Percentiles rank a stretch among this genome's conserved stretches.
Conservation (phyloP, 202 grass and related monocot species). For the Elaeis oleifera region DNA sequence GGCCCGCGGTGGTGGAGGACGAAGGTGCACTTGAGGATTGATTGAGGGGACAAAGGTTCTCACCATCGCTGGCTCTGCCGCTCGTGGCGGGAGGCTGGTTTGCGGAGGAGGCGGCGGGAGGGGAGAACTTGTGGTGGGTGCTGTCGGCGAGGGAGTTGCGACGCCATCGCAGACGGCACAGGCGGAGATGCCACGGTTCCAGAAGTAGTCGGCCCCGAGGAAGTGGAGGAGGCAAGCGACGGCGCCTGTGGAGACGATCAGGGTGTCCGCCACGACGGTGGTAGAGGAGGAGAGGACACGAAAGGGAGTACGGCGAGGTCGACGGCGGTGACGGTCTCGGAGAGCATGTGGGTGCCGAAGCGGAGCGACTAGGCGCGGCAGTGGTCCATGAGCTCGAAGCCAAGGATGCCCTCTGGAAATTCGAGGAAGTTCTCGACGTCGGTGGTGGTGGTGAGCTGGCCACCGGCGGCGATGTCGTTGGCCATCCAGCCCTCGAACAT, state of each 20-base stretch:
- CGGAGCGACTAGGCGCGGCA: slow-evolving; percentile 56
- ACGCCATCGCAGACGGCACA: slow-evolving; percentile 92
- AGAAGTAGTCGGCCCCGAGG: slow-evolving; percentile 53
- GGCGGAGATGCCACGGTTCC: slow-evolving; percentile 90
- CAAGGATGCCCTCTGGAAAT: slow-evolving; percentile 63
- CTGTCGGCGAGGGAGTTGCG: slow-evolving; percentile 1
- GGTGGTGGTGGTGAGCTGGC: slow-evolving; percentile 96
- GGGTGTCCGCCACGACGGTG: slow-evolving; percentile 59
- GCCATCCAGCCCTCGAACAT: slow-evolving; percentile 92
- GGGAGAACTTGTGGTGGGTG: no score
- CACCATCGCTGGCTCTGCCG: no score
- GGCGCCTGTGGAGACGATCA: slow-evolving; percentile 74
- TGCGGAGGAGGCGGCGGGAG: no score
- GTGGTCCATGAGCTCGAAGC: slow-evolving; percentile 62
- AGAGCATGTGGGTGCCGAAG: slow-evolving; percentile 61
- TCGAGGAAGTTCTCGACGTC: slow-evolving; percentile 94
- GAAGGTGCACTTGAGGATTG: no score
- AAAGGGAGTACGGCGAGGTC: slow-evolving; percentile 51
- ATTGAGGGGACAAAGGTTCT: no score
- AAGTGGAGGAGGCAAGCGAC: slow-evolving; percentile 73
- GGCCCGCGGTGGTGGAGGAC: no score
- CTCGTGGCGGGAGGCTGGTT: no score
- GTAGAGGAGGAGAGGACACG: slow-evolving; percentile 52
- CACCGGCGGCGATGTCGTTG: slow-evolving; percentile 87
- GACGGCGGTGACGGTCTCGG: slow-evolving; percentile 66